phyloP scores from a whole-genome alignment of 148 eudicot species.

The Amaranthus cruentus region DNA sequence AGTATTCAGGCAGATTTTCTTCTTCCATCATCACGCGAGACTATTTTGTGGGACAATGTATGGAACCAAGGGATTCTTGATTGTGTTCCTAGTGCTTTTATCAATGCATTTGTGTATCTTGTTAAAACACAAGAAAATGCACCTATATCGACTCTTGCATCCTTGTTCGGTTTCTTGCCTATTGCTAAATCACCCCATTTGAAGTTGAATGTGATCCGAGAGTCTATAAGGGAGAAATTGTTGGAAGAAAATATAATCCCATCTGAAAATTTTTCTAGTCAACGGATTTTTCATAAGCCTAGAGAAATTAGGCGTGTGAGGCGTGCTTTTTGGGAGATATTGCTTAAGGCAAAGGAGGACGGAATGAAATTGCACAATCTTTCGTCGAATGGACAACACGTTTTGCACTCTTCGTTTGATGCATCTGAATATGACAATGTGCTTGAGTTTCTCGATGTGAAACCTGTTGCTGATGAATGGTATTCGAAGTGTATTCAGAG shows the following conservation, averaged over 20 bases:
- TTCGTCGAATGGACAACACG: slow-evolving; percentile 53
- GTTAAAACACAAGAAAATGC: slow-evolving; percentile 41
- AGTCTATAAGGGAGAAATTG: slow-evolving; percentile 33
- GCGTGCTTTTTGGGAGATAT: slow-evolving; percentile 48
- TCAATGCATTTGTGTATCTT: slow-evolving; percentile 41
- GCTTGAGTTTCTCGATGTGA: slow-evolving; percentile 46
- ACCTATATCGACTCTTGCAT: slow-evolving; percentile 37
- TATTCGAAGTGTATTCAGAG: slow-evolving; percentile 55
- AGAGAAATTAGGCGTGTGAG: slow-evolving; percentile 48
- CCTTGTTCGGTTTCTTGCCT: slow-evolving; percentile 49
- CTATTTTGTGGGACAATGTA: slow-evolving; percentile 48
- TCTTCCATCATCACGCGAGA: slow-evolving; percentile 63
- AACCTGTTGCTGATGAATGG: slow-evolving; percentile 48
- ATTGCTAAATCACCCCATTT: slow-evolving; percentile 28
- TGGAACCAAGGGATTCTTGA: slow-evolving; percentile 76
- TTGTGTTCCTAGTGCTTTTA: slow-evolving; percentile 53
- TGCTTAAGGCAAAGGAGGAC: slow-evolving; percentile 33
- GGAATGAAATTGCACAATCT: slow-evolving; percentile 45
- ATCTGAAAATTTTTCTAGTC: slow-evolving; percentile 40
- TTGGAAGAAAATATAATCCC: slow-evolving; percentile 39
- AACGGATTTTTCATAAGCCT: slow-evolving; percentile 51
- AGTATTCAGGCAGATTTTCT: slow-evolving; percentile 71
- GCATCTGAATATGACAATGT: slow-evolving; percentile 27
- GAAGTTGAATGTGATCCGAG: slow-evolving; percentile 40
- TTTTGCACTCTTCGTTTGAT: slow-evolving; percentile 54